Evolutionary conservation across 2,329 filamentous ascomycete genomes (phyloP), one percentile per base, ranked within the genome.

Genomic region (Aspergillus sojae): DNA sequence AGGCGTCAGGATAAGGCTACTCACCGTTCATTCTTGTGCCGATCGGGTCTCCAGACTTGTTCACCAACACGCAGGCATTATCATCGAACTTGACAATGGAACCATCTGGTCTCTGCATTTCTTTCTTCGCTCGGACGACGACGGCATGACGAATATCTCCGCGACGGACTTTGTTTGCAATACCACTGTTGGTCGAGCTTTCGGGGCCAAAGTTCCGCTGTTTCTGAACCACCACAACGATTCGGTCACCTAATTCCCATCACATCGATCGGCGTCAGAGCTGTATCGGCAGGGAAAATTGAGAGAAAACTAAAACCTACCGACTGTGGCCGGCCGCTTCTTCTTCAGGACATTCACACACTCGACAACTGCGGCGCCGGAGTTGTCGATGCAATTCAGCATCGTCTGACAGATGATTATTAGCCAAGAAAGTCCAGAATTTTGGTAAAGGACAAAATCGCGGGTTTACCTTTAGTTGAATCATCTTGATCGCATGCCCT

Each of bases 351-450:
- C 91, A 78, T 94, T 91, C 78, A 91, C 92, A 83, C 95, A 99
- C 84, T 99, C 95, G 82, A 98, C 95, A 70, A 99, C 86, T 73
- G 95, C 94, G 71, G 95, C 95, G 78, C 95, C 95, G 69, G 95
- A 98, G 85, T 97, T 99, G 90, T 99, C 95, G 88, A 99, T 98
- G 89, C 95, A 98, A 83, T 95, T 97, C 74, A 99, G 88, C 88
- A 99, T 93, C 78, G 94, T 91, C 95, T 97, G 71, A 28, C 14
- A 6, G 3, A 21, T 28, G 32, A 32, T 54, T 32, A 56, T 70
- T 58, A 72, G 67, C 56, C 11, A 14, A 41, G 21, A 57, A 36
- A 14, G 23, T 16, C 16, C n/a, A 68, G 50, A 39, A 30, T 32
- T 6, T 3, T 12, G 34, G 16, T 19, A 12, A 21, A 21, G 53